phyloP scores from a whole-genome alignment of 306 rosid genomes.

The Mimosa pudica region DNA sequence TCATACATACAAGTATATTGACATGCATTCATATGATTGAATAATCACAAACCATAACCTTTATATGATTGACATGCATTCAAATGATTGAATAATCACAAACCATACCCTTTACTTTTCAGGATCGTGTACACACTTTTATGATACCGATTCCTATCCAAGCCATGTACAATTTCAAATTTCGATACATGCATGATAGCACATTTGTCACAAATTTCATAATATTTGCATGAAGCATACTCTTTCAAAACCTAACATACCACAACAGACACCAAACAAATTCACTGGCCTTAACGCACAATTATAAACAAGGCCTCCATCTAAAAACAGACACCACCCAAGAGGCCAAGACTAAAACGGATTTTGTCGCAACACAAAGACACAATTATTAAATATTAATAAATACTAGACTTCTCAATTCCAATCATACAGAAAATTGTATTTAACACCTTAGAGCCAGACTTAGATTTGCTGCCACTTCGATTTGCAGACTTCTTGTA shows the following conservation, averaged over 20 bases:
- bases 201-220: constrained; percentile 18
- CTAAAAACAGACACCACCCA: constrained; percentile 21
- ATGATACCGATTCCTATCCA: neutral
- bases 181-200: constrained; percentile 4
- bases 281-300: constrained; percentile 15
- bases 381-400: neutral
- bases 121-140: neutral
- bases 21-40: neutral
- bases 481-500: constrained; percentile 69
- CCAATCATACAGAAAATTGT: constrained; percentile 14
- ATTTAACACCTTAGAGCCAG: constrained; percentile 63
- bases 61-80: neutral
- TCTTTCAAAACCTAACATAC: no score
- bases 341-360: neutral
- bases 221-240: neutral
- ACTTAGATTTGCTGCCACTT: constrained; percentile 75
- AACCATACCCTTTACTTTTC: neutral
- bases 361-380: constrained; percentile 5
- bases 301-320: constrained; percentile 20
- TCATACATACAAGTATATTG: neutral
- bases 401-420: constrained; percentile 7
- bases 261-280: neutral
- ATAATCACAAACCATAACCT: neutral
- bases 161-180: constrained; percentile 10
- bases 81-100: neutral